A percentile compares a stretch with the other conserved stretches of the same genome.
These are phyloP conservation scores for Xylaria sp. DNA, from an alignment of 2,329 filamentous ascomycete genomes.

Conservation along the genomic window DNA sequence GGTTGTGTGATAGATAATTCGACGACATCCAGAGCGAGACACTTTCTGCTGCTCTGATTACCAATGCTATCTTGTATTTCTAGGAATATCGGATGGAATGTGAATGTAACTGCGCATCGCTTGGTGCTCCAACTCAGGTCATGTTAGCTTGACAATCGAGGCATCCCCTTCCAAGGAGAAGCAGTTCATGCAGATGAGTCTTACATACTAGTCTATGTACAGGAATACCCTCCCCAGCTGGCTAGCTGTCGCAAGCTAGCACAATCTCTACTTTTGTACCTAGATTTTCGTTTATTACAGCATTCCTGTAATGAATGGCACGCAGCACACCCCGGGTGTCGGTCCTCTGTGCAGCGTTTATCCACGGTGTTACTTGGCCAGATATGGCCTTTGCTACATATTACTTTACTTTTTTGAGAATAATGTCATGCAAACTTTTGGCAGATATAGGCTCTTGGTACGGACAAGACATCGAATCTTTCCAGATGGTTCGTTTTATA, in stretches of 20 bases:
- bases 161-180: no score
- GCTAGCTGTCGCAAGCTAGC: not conserved
- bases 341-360: not conserved
- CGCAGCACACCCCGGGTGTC: not conserved
- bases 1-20: slow-evolving; percentile 29
- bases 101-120: not conserved
- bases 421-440: not conserved
- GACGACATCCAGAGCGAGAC: slow-evolving; percentile 19
- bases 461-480: not conserved
- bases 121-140: not conserved
- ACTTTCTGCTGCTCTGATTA: slow-evolving; percentile 16
- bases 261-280: not conserved
- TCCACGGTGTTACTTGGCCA: not conserved
- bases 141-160: not conserved
- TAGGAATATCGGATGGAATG: not conserved
- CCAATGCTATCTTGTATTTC: not conserved
- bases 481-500: not conserved
- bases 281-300: not conserved
- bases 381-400: not conserved
- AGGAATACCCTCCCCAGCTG: not conserved
- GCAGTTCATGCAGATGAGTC: not conserved
- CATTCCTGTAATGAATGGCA: no score
- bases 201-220: not conserved
- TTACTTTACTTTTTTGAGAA: not conserved
- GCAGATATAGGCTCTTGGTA: not conserved